Percentiles rank a stretch among this genome's conserved stretches.
Evolutionary conservation across 1,139 yeast genomes (phyloP).

Genomic region (Blastobotrys persicus): DNA sequence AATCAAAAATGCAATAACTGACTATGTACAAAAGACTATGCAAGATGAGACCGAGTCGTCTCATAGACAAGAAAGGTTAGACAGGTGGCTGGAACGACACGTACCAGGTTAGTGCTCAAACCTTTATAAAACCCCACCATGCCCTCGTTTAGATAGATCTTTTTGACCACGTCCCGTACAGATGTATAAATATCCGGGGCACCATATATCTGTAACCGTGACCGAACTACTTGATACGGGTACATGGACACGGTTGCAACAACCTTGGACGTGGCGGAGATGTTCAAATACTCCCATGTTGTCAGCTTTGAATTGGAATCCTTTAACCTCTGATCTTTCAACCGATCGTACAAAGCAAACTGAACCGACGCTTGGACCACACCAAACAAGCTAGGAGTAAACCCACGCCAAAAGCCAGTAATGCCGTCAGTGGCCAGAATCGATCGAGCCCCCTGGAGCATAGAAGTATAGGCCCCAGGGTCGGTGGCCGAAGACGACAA

Average conservation of each 20-base stretch:
- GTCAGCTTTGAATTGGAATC: constrained; percentile 34
- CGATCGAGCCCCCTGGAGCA: constrained; percentile 52
- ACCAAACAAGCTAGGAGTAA: constrained; percentile 75
- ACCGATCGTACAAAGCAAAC: constrained; percentile 76
- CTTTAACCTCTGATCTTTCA: constrained; percentile 43
- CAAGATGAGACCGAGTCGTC: constrained; percentile 40
- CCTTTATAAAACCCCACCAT: constrained; percentile 75
- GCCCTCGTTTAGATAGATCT: constrained; percentile 49
- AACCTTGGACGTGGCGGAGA: constrained; percentile 70
- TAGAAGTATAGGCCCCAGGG: constrained; percentile 55
- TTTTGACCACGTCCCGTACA: constrained; percentile 31
- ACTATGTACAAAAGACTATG: constrained; percentile 4
- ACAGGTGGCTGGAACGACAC: constrained; percentile 83
- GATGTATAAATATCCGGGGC: constrained; percentile 27
- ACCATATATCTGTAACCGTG: constrained; percentile 62
- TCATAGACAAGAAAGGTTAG: constrained; percentile 88
- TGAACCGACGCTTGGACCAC: constrained; percentile 89
- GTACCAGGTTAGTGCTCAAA: constrained; percentile 69
- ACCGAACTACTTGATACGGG: constrained; percentile 80
- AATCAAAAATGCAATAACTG: neutral
- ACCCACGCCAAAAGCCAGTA: constrained; percentile 75
- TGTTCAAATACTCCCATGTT: constrained; percentile 55
- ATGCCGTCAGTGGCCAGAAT: constrained; percentile 64
- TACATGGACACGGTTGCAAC: constrained; percentile 67
- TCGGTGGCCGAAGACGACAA: constrained; percentile 54